Conservation (phyloP, 371 early-diverging fungal genomes). For the Mucor sp. region DNA sequence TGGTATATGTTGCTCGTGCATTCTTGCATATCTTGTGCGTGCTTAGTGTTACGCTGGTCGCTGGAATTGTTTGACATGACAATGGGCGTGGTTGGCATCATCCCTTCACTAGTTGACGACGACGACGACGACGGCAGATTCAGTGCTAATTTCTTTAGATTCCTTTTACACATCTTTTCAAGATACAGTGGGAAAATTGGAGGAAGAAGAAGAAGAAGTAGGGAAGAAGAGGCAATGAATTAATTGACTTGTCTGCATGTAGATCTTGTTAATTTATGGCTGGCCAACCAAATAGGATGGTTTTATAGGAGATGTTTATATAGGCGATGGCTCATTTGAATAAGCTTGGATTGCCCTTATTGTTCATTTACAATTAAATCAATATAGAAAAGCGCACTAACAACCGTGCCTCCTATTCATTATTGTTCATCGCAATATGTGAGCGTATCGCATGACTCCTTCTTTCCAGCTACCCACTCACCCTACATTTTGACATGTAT, state of each 20-base stretch:
- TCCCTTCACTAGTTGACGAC: not conserved
- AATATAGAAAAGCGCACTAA: not conserved
- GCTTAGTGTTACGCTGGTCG: not conserved
- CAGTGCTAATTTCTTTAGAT: conserved; percentile 12
- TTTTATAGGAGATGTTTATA: not conserved
- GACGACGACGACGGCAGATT: conserved; percentile 2
- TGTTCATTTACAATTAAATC: not conserved
- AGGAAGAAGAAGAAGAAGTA: not conserved
- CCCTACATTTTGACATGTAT: not conserved
- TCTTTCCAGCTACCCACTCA: not conserved
- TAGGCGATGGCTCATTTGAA: not conserved
- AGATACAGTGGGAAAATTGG: too few relatives aligned
- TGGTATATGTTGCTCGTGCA: conserved; percentile 16
- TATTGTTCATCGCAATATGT: not conserved
- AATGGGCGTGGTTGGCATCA: not conserved
- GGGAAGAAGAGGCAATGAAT: conserved; percentile 4
- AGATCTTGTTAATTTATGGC: conserved; percentile 16
- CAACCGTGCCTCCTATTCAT: not conserved
- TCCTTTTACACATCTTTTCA: conserved; percentile 3
- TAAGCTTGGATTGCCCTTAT: not conserved
- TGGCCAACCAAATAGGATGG: conserved; percentile 10
- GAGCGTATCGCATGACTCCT: not conserved
- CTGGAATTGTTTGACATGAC: not conserved
- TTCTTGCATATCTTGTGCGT: not conserved
- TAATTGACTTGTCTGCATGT: conserved; percentile 9